Evolutionary conservation across 371 early-diverging fungal species (phyloP).

Genomic region (Sporodiniella umbellata): DNA sequence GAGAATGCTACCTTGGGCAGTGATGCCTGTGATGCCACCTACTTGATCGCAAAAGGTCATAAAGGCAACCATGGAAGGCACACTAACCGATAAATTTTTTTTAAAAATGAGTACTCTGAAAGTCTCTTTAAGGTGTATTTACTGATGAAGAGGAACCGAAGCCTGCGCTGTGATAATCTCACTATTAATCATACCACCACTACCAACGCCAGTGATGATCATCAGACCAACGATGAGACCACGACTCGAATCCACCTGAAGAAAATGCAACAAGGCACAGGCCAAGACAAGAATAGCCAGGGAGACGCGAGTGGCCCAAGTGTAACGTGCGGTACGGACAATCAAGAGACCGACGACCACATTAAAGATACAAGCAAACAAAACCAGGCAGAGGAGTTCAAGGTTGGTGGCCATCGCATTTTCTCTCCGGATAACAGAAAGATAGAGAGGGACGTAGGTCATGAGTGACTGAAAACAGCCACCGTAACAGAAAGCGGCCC

Average conservation of each 20-base stretch:
- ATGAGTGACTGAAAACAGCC: conserved; percentile 43
- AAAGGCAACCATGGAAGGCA: conserved; percentile 34
- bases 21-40: conserved; percentile 44
- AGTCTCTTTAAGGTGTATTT: conserved; percentile 4
- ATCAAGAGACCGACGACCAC: conserved; percentile 32
- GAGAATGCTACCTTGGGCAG: conserved; percentile 29
- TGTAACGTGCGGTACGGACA: conserved; percentile 34
- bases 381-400: conserved; percentile 32
- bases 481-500: conserved; percentile 36
- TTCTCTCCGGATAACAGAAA: conserved; percentile 34
- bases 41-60: conserved; percentile 46
- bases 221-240: conserved; percentile 40
- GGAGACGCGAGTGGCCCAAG: conserved; percentile 34
- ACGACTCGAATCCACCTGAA: conserved; percentile 24
- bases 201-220: conserved; percentile 61
- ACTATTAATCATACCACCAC: conserved; percentile 63
- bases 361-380: conserved; percentile 41
- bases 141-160: conserved; percentile 37
- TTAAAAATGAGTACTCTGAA: background rate
- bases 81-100: conserved; percentile 13
- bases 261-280: conserved; percentile 26
- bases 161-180: conserved; percentile 45
- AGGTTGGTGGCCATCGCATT: conserved; percentile 34
- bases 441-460: conserved; percentile 40
- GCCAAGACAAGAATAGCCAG: conserved; percentile 26